phyloP scores from a whole-genome alignment of 2,329 filamentous ascomycete species.

The Meredithiella fracta region DNA sequence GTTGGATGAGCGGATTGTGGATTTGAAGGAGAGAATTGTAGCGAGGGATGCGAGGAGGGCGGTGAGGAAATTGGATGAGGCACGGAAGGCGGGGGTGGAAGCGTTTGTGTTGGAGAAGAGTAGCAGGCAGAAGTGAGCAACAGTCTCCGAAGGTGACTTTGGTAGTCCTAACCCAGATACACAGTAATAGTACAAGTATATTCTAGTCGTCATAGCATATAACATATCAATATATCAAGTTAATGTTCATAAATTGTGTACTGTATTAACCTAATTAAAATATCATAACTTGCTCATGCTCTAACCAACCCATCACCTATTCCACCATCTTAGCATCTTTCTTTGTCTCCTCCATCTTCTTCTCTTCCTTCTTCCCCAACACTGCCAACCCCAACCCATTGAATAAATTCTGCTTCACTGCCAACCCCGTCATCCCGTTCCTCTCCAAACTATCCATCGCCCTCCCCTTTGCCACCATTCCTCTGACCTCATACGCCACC shows the following conservation, averaged over 20 bases:
- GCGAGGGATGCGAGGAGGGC: conserved; percentile 4
- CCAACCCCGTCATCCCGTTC: conserved; percentile 1
- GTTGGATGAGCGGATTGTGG: conserved; percentile 55
- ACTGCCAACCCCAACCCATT: conserved; percentile 9
- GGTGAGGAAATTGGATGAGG: not conserved
- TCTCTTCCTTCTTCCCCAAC: not conserved
- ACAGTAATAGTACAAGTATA: not conserved
- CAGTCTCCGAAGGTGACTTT: not conserved
- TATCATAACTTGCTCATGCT: not conserved
- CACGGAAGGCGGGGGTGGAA: not conserved
- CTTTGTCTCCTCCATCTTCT: not conserved
- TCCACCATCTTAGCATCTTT: not conserved
- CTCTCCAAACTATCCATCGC: not conserved
- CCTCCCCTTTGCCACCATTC: conserved; percentile 6
- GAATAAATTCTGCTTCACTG: conserved; percentile 12
- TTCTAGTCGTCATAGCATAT: not conserved
- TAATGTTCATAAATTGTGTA: not conserved
- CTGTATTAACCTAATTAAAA: not conserved
- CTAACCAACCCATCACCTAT: not conserved
- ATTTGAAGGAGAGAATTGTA: conserved; percentile 18
- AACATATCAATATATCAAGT: not conserved
- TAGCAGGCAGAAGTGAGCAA: not conserved
- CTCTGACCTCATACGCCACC: not conserved
- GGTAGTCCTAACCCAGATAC: not conserved
- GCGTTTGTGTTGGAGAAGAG: not conserved